Percentiles rank a stretch among this genome's conserved stretches.
These are phyloP conservation scores for Urochloa ruziziensis DNA, from an alignment of 176 grass and related monocot species.

Conservation along the genomic window DNA sequence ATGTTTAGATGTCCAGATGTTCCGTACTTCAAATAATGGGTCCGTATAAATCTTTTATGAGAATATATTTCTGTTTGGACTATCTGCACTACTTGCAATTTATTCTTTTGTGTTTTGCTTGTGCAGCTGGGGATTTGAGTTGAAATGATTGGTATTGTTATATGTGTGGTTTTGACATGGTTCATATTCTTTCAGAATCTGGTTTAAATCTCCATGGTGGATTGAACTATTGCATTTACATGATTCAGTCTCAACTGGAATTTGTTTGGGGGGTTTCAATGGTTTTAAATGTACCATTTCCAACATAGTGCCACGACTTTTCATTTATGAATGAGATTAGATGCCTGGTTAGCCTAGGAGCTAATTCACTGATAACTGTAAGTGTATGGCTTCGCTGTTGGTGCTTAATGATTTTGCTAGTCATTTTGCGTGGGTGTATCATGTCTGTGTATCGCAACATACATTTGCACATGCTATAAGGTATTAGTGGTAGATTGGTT, in stretches of 20 bases:
- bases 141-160: background rate
- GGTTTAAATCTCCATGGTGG: background rate
- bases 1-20: background rate
- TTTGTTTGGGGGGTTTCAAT: background rate
- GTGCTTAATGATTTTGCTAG: background rate
- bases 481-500: background rate
- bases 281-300: background rate
- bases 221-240: background rate
- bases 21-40: background rate
- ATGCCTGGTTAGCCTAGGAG: background rate
- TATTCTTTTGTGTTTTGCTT: background rate
- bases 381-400: background rate
- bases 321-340: background rate
- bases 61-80: background rate
- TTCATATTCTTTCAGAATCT: background rate
- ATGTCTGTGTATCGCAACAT: too few relatives aligned
- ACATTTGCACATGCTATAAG: too few relatives aligned
- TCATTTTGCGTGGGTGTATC: background rate
- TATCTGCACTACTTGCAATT: background rate
- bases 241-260: background rate
- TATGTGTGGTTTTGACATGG: background rate
- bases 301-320: too few relatives aligned
- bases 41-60: background rate
- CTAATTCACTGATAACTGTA: background rate
- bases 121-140: background rate